Percentiles rank a stretch among this genome's conserved stretches.
Evolutionary conservation across 306 rosid species (phyloP).

Genomic region (Pueraria montana): DNA sequence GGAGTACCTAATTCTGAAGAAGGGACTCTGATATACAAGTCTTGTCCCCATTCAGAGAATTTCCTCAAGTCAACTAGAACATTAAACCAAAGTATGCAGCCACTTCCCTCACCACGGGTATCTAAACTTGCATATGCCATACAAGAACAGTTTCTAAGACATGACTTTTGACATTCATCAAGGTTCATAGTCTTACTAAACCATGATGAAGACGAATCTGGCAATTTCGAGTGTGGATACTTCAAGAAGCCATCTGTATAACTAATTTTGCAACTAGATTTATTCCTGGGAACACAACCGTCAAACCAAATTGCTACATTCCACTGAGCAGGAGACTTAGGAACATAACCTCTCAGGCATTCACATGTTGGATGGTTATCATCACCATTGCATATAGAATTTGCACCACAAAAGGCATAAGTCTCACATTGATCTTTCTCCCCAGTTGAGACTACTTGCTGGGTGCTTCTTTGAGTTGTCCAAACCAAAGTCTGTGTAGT

Average conservation of each 20-base stretch:
- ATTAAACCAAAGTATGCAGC: neutral
- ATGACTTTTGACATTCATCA: neutral
- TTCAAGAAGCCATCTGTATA: neutral
- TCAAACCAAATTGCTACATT: neutral
- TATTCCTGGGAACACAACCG: neutral
- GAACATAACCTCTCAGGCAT: neutral
- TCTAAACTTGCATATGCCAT: neutral
- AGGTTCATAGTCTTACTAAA: neutral
- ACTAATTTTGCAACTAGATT: neutral
- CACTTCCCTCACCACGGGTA: neutral
- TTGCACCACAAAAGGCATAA: slow-evolving; percentile 9
- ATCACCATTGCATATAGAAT: slow-evolving; percentile 7
- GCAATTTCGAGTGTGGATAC: neutral
- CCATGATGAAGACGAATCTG: neutral
- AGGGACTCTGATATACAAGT: slow-evolving; percentile 46
- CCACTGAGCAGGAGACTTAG: neutral
- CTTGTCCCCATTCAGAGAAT: slow-evolving; percentile 43
- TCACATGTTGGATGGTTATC: neutral
- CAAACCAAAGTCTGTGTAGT: neutral
- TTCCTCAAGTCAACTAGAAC: neutral
- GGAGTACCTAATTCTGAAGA: slow-evolving; percentile 50
- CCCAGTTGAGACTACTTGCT: neutral
- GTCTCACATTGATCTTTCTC: neutral
- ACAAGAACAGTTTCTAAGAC: neutral
- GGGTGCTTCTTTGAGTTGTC: neutral